A percentile compares a stretch with the other conserved stretches of the same genome.
Evolutionary conservation across 768 basidiomycete species (phyloP).

Genomic region (Panaeolus cyanescens): DNA sequence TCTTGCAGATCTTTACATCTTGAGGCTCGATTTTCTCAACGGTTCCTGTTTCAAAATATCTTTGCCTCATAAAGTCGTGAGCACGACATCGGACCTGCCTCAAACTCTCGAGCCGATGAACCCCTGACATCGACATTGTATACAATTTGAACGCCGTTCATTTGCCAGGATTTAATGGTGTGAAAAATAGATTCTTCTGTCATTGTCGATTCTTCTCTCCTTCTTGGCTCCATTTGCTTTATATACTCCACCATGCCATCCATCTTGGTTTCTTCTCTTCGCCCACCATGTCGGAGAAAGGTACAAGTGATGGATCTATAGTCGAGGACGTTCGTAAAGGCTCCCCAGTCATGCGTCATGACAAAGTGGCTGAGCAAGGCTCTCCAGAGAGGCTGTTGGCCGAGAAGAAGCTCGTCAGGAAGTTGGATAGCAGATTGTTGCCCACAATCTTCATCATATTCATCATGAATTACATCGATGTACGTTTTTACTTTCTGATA

Average conservation of each 20-base stretch:
- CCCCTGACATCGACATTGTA: not conserved
- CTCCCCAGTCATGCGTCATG: not conserved
- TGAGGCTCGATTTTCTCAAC: too few species aligned
- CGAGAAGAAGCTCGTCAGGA: conserved; percentile 50
- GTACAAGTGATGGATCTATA: not conserved
- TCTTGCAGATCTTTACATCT: not conserved
- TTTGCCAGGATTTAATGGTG: not conserved
- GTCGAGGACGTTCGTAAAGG: not conserved
- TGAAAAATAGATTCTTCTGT: not conserved
- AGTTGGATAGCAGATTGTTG: conserved; percentile 56
- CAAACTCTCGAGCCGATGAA: not conserved
- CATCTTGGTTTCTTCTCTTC: not conserved
- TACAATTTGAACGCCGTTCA: not conserved
- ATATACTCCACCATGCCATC: not conserved
- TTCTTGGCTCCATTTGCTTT: not conserved
- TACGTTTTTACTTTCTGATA: conserved; percentile 23
- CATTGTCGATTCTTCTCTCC: not conserved
- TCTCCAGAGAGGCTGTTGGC: conserved; percentile 33
- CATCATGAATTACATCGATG: conserved; percentile 73
- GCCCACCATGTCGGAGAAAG: not conserved
- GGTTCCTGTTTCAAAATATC: too few species aligned
- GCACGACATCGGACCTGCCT: not conserved
- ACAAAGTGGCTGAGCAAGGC: conserved; percentile 17
- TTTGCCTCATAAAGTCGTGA: not conserved
- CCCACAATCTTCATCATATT: conserved; percentile 60